phyloP scores from a whole-genome alignment of 768 basidiomycete species.

The Leccinum barrowsii region DNA sequence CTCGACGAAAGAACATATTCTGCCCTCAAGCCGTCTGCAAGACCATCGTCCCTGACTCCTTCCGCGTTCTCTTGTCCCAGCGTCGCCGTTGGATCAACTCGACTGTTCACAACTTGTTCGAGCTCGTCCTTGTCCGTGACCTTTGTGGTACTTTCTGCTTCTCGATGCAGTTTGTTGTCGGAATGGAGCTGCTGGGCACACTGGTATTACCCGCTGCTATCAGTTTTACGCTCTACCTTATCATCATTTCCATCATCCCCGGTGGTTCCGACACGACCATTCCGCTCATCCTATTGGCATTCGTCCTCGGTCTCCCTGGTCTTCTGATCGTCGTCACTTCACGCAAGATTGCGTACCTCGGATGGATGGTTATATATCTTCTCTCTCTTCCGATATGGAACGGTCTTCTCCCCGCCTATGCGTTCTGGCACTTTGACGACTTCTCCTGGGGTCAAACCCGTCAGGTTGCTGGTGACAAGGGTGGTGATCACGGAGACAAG shows the following conservation, averaged over 20 bases:
- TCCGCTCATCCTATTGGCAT: constrained; percentile 86
- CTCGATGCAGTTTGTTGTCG: constrained; percentile 99
- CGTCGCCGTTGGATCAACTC: constrained; percentile 99
- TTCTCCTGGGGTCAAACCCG: constrained; percentile 98
- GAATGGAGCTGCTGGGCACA: constrained; percentile 97
- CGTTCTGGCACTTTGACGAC: constrained; percentile 99
- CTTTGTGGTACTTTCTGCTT: constrained; percentile 99
- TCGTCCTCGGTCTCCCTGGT: constrained; percentile 95
- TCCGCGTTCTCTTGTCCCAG: constrained; percentile 89
- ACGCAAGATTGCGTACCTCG: constrained; percentile 88
- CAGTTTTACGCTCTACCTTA: constrained; percentile 92
- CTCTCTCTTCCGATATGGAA: constrained; percentile 96
- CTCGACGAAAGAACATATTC: constrained; percentile 98
- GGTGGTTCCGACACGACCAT: constrained; percentile 75
- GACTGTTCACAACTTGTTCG: constrained; percentile 96
- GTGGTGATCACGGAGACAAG: constrained; percentile 80
- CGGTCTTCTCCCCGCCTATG: constrained; percentile 89
- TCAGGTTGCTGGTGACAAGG: constrained; percentile 71
- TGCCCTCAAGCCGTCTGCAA: constrained; percentile 99
- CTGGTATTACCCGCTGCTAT: constrained; percentile 97
- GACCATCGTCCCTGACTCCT: constrained; percentile 96
- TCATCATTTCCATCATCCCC: constrained; percentile 85
- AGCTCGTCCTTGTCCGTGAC: constrained; percentile 90
- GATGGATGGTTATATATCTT: constrained; percentile 97
- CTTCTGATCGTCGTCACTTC: constrained; percentile 94